Base-by-base conservation (phyloP, 1,139 yeast genomes). In the Yamadazyma taylorii region DNA sequence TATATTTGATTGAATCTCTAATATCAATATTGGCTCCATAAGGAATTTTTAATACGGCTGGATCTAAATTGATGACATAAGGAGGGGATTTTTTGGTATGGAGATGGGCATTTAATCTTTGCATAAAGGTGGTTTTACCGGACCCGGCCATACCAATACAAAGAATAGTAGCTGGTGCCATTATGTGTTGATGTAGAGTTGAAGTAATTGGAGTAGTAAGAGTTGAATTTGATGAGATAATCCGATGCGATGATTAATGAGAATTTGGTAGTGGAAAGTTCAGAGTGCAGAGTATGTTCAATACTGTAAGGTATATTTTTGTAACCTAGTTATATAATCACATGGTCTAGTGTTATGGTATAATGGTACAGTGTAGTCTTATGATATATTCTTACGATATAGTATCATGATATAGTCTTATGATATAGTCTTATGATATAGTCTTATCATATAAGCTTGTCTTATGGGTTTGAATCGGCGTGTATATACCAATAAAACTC, bases 61-160 rank as follows among this genome's bases (percentile, higher is more conserved):
- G 99, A 63, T 94, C 99, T 35, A 94, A 70, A 57, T 94, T 94
- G 44, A 94, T 79, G 26, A 92, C 95, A 61, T 94, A 94, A 10
- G 94, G 92, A 8, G 89, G 86, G 7, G 84, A 76, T 40, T 76
- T 69, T 47, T 81, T 73, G 30, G 85, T 45, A 53, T 90, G 96
- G 30, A 92, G 69, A 58, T 92, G 95, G 1, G 97, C 79, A 63
- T 90, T 92, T 41, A 94, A 68, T 44, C 98, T 70, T 60, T 94
- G 99, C 89, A 94, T 84, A 60, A 94, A 92, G 3, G 98, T 94
- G 66, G 99, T 92, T 64, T 94, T 94, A 52, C 99, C 98, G 36
- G 95, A 82, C 30, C 96, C 96, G 52, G 97, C 97, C 97, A 89
- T 89, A 45, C 97, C 97, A 46, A 90, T 87, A 62, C 96, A 87